phyloP scores from a whole-genome alignment of 2,329 filamentous ascomycete species.

The Fusarium cyanostomum region DNA sequence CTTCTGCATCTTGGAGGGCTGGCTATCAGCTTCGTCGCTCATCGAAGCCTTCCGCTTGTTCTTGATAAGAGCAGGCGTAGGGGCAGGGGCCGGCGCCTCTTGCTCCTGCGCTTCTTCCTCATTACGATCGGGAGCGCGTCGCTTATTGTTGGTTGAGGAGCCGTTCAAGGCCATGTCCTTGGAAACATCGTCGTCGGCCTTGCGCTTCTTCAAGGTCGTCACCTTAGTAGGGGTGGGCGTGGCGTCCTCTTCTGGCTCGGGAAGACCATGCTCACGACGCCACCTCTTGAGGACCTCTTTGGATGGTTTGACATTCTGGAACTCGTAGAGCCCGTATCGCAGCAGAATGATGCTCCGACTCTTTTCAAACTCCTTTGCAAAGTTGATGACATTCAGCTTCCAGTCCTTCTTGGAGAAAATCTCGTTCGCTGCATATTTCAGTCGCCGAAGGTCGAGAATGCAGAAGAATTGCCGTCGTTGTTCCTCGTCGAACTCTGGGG shows the following conservation, averaged over 20 bases:
- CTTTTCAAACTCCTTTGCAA: constrained; percentile 72
- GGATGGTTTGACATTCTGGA: constrained; percentile 69
- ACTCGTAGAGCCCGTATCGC: constrained; percentile 70
- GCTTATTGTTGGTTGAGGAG: constrained; percentile 56
- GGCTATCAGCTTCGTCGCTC: constrained; percentile 57
- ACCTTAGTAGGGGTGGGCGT: constrained; percentile 47
- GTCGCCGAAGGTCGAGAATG: constrained; percentile 67
- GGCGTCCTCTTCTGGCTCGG: constrained; percentile 57
- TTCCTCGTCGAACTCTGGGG: constrained; percentile 65
- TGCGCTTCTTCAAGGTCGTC: constrained; percentile 61
- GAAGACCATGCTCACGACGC: constrained; percentile 65
- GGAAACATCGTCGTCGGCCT: constrained; percentile 62
- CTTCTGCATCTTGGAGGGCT: constrained; percentile 62
- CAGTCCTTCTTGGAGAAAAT: constrained; percentile 69
- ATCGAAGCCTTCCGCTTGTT: constrained; percentile 63
- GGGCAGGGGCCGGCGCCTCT: constrained; percentile 30
- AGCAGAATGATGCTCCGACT: constrained; percentile 69
- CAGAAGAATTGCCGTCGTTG: constrained; percentile 71
- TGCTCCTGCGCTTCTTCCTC: constrained; percentile 53
- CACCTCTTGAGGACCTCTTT: constrained; percentile 67
- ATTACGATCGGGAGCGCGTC: constrained; percentile 55
- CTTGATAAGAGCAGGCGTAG: constrained; percentile 51
- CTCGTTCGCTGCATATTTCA: constrained; percentile 70
- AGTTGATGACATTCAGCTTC: constrained; percentile 70
- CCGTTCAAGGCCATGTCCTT: constrained; percentile 50